Base-by-base conservation (phyloP, 257 asterid species). In the Fraxinus pennsylvanica region DNA sequence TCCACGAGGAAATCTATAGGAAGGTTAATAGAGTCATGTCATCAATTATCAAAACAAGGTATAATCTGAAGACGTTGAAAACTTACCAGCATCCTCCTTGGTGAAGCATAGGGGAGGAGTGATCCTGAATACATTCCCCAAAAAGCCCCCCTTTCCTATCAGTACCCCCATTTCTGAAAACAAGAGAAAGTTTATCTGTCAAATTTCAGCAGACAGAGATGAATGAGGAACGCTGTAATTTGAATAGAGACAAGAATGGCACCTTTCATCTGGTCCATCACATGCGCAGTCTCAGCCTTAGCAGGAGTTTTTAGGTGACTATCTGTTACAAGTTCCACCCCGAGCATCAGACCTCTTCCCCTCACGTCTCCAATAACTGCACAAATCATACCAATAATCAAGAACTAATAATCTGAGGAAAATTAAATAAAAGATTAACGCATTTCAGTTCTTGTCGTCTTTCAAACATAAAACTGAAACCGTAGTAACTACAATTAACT, bases 31-130 rank as follows among this genome's bases (percentile, higher is more conserved):
- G 68, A 30, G 27, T 29, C 32, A 32, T 12, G 41, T 7, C 54
- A 10, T 22, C 25, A 75, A 21, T 50, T 14, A 32, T 65, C n/a
- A 13, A 38, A 70, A 69, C 12, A 2, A 27, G 25, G 63, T 6
- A 13, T 5, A 70, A 17, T 3, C 61, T n/a, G 70, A 8, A 63
- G 32, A 27, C 17, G 52, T 15, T 4, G 71, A 65, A 69, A 61
- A 72, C 90, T 2, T 72, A 94, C 98, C 97, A 39, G 97, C 96
- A 81, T 95, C 99, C 68, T 89, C 96, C 83, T 86, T 89, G 84
- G 90, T 93, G 92, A 95, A 92, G 87, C 98, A 95, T 47, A 95
- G 94, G n/a, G 98, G 99, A 71, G 99, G 99, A 47, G 99, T 95
- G 86, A 95, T 85, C 57, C 98, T 85, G 86, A 93, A 90, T 17